These are phyloP conservation scores for Hanseniaspora nectarophila DNA, from an alignment of 805 yeast species.

Conservation along the genomic window DNA sequence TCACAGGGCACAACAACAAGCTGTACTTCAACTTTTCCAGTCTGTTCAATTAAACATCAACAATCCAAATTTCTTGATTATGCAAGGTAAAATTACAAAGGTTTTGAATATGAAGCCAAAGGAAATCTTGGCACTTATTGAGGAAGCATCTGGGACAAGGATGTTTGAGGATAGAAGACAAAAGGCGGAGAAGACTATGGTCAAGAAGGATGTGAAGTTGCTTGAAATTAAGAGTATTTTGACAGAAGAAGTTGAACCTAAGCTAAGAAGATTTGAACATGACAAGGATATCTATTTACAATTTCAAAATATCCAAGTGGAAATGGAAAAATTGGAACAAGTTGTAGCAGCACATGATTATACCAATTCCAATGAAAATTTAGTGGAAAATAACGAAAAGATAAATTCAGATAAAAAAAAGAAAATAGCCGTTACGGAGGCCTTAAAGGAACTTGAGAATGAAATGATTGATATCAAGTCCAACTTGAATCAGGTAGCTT, in stretches of 20 bases:
- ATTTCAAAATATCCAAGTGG: conserved; percentile 72
- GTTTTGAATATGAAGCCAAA: conserved; percentile 91
- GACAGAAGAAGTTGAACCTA: conserved; percentile 85
- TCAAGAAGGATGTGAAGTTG: conserved; percentile 76
- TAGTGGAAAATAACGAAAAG: conserved; percentile 28
- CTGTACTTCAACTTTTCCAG: conserved; percentile 80
- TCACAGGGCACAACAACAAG: conserved; percentile 88
- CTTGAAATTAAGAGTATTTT: conserved; percentile 62
- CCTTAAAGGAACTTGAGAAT: conserved; percentile 38
- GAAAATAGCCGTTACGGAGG: conserved; percentile 33
- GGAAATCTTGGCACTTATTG: conserved; percentile 80
- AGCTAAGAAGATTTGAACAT: conserved; percentile 61
- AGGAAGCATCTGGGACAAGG: conserved; percentile 96
- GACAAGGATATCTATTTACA: conserved; percentile 78
- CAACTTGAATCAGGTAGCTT: conserved; percentile 41
- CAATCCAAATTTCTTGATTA: conserved; percentile 90
- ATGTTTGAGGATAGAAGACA: conserved; percentile 90
- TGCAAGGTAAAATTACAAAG: conserved; percentile 98
- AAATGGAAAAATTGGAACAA: conserved; percentile 60
- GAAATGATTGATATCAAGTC: conserved; percentile 47
- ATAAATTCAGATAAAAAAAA: conserved; percentile 36
- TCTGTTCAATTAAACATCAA: conserved; percentile 91
- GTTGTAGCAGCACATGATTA: conserved; percentile 72
- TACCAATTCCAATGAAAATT: conserved; percentile 24
- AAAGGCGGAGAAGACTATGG: conserved; percentile 82